phyloP scores from a whole-genome alignment of 169 alveolate species.

The Cryptosporidium canis region DNA sequence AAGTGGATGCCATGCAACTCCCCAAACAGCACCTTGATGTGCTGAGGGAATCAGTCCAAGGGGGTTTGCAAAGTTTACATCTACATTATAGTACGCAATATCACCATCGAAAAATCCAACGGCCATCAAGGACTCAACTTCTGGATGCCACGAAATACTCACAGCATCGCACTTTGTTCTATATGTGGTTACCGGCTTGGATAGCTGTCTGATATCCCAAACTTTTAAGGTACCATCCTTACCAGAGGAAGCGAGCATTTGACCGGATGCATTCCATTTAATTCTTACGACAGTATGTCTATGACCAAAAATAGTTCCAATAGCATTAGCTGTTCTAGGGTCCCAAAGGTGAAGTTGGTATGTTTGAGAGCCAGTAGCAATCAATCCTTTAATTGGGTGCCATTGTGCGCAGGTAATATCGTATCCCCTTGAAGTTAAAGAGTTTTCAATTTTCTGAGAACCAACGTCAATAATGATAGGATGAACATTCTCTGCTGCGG shows the following conservation, averaged over 20 bases:
- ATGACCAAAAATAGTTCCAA: constrained; percentile 86
- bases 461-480: constrained; percentile 69
- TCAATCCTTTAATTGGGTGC: constrained; percentile 84
- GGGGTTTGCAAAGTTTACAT: constrained; percentile 34
- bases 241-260: constrained; percentile 77
- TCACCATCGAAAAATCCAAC: constrained; percentile 71
- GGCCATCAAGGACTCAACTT: constrained; percentile 63
- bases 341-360: constrained; percentile 88
- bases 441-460: constrained; percentile 67
- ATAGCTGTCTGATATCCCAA: constrained; percentile 80
- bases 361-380: constrained; percentile 86
- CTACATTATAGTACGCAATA: constrained; percentile 40
- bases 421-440: constrained; percentile 65
- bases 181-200: constrained; percentile 58
- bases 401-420: constrained; percentile 84
- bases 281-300: constrained; percentile 81
- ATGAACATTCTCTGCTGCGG: constrained; percentile 71
- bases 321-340: constrained; percentile 80
- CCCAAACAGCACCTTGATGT: constrained; percentile 73
- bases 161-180: constrained; percentile 70
- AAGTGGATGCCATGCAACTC: constrained; percentile 86
- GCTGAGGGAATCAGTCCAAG: constrained; percentile 64
- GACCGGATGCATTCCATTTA: constrained; percentile 63
- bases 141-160: constrained; percentile 73
- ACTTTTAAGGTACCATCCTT: constrained; percentile 84